phyloP scores from a whole-genome alignment of 208 protist genomes.

The Plasmodiophora brassicae region DNA sequence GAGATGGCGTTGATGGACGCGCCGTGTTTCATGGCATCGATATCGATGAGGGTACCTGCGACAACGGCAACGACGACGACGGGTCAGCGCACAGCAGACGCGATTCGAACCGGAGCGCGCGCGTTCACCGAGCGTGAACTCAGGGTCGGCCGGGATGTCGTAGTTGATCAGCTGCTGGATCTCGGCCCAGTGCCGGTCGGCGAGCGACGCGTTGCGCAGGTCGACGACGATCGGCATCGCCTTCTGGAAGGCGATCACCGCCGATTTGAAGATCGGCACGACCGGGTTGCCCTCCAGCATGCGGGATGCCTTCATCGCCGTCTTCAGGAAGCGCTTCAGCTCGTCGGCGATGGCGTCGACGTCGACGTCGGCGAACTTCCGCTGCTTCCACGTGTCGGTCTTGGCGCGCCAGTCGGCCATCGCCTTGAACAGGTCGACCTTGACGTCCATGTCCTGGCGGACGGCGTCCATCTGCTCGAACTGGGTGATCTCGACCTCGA shows the following conservation, averaged over 20 bases:
- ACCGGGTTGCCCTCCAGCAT: slow-evolving; percentile 28
- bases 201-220: slow-evolving; percentile 25
- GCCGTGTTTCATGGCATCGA: slow-evolving; percentile 26
- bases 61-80: no score
- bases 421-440: not conserved
- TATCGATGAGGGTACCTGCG: slow-evolving; percentile 11
- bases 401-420: not conserved
- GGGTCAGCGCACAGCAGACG: no score
- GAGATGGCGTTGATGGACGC: not conserved
- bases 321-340: not conserved
- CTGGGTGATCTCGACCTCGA: slow-evolving; percentile 10
- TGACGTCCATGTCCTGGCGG: not conserved
- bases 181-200: slow-evolving; percentile 31
- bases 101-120: not conserved
- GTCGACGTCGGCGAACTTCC: not conserved
- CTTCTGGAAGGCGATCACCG: slow-evolving; percentile 10
- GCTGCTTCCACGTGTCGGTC: not conserved
- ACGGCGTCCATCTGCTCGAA: not conserved
- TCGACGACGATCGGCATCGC: slow-evolving; percentile 40
- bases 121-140: not conserved
- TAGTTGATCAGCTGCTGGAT: slow-evolving; percentile 24
- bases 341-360: not conserved
- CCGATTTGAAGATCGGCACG: slow-evolving; percentile 35
- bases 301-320: not conserved
- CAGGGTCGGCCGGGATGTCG: slow-evolving; percentile 6